These are phyloP conservation scores for Lupinus albus DNA, from an alignment of 306 rosid species.

Conservation along the genomic window DNA sequence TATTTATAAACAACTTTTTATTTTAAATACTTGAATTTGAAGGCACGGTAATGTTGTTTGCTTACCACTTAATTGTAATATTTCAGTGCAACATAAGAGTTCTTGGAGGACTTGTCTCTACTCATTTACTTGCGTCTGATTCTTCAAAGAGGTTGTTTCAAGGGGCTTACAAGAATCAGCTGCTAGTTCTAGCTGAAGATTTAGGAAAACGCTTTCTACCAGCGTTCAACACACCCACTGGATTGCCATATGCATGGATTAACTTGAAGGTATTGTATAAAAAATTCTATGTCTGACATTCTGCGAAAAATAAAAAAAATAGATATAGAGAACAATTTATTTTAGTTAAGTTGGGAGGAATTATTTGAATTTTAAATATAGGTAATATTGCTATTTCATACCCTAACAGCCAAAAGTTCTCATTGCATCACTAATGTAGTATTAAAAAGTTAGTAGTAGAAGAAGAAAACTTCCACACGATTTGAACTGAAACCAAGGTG, in stretches of 20 bases:
- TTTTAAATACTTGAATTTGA: slow-evolving; percentile 28
- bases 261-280: slow-evolving; percentile 74
- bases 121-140: slow-evolving; percentile 95
- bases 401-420: slow-evolving; percentile 15
- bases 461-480: neutral
- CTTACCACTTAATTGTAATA: slow-evolving; percentile 49
- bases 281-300: slow-evolving; percentile 17
- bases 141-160: slow-evolving; percentile 63
- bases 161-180: slow-evolving; percentile 71
- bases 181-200: slow-evolving; percentile 83
- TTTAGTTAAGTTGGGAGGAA: slow-evolving; percentile 18
- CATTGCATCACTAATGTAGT: slow-evolving; percentile 13
- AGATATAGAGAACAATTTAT: neutral
- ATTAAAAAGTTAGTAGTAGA: slow-evolving; percentile 3
- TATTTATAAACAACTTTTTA: slow-evolving; percentile 31
- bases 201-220: slow-evolving; percentile 84
- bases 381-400: slow-evolving; percentile 13
- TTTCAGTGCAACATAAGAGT: slow-evolving; percentile 96
- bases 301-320: neutral
- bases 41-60: slow-evolving; percentile 36
- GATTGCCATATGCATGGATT: slow-evolving; percentile 97
- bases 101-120: slow-evolving; percentile 97
- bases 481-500: slow-evolving; percentile 21
- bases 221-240: slow-evolving; percentile 89
- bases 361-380: slow-evolving; percentile 25